Conservation (phyloP, 768 basidiomycete species). For the Boletus insuetus region DNA sequence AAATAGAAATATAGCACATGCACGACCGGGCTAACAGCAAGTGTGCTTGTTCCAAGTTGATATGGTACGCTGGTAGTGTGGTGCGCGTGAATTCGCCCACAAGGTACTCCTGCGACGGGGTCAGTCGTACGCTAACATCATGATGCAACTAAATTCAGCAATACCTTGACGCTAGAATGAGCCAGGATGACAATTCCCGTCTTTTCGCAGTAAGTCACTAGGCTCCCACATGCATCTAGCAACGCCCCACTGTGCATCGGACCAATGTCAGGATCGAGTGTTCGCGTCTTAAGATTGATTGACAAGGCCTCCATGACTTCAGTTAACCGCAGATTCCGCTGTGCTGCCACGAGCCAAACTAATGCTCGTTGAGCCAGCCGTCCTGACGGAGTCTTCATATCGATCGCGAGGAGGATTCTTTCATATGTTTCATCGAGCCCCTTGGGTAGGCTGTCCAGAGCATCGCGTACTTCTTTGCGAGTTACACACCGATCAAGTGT, state of each 20-base stretch:
- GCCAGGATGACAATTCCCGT: slow-evolving; percentile 3
- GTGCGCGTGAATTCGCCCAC: neutral
- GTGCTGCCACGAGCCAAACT: slow-evolving; percentile 13
- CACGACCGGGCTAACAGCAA: neutral
- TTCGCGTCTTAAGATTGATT: slow-evolving; percentile 1
- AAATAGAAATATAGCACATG: neutral
- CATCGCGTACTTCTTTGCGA: neutral
- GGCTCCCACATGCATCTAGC: slow-evolving; percentile 9
- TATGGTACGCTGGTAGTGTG: neutral
- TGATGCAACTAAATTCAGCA: neutral
- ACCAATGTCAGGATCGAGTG: slow-evolving; percentile 3
- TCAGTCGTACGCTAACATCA: too few relatives aligned
- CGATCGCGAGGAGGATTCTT: slow-evolving; percentile 10
- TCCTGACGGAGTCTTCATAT: neutral
- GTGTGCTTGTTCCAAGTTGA: neutral
- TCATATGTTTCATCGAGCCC: slow-evolving; percentile 19
- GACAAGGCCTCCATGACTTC: neutral
- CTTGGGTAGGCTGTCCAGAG: slow-evolving; percentile 10
- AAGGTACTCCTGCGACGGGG: slow-evolving; percentile 10
- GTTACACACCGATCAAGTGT: slow-evolving; percentile 4
- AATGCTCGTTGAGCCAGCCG: neutral
- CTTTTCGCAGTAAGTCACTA: slow-evolving; percentile 4
- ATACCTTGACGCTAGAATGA: slow-evolving; percentile 20
- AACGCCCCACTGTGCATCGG: neutral
- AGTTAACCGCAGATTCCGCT: neutral